Conservation (phyloP, 257 asterid genomes). For the Dorcoceras hygrometricum region DNA sequence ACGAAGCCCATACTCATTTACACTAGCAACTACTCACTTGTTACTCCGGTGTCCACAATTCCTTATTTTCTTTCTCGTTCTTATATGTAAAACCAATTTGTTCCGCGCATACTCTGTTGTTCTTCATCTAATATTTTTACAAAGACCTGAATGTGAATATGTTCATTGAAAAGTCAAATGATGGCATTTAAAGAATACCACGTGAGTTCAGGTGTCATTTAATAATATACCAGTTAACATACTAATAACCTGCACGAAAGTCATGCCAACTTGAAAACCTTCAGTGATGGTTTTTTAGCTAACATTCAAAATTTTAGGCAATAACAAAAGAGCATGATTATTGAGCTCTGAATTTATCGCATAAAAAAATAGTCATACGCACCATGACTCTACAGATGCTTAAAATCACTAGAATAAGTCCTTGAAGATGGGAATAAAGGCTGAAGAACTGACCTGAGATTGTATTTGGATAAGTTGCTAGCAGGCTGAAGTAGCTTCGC, state of each 20-base stretch:
- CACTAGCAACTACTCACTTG: no score
- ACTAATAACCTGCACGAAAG: no score
- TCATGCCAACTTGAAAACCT: background rate
- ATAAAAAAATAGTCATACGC: no score
- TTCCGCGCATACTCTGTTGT: background rate
- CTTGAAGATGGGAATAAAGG: constrained; percentile 11
- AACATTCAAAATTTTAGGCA: background rate
- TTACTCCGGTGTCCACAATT: no score
- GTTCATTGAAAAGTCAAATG: background rate
- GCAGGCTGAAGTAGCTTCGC: constrained; percentile 36
- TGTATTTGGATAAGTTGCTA: constrained; percentile 19
- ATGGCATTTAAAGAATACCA: constrained; percentile 7
- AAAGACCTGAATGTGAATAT: background rate
- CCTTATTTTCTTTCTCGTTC: background rate
- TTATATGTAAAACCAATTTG: background rate
- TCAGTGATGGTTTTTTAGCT: background rate
- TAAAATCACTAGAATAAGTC: background rate
- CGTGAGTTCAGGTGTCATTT: background rate
- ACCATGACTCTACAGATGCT: background rate
- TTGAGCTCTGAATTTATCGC: background rate
- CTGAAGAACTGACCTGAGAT: constrained; percentile 22
- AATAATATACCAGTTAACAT: background rate
- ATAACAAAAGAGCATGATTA: background rate
- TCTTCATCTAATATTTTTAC: no score
- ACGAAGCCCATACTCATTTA: background rate